Evolutionary conservation across 345 rosid genomes (phyloP), one percentile per base, ranked within the genome.

Genomic region (Arabidopsis suecica): DNA sequence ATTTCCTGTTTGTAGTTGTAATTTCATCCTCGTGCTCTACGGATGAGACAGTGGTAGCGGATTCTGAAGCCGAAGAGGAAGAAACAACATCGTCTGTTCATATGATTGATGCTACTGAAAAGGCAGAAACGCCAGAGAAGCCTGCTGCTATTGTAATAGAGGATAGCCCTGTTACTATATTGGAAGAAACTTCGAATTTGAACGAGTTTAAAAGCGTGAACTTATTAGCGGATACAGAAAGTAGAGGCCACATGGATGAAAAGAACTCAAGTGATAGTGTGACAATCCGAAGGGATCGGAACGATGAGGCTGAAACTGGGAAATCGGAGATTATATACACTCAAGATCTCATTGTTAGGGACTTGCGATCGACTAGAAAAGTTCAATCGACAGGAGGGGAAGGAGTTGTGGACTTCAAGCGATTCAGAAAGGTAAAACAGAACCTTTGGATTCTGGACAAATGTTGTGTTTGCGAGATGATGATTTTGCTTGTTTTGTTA

Each of bases 11-110:
- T 83, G 76, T 88, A 94, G 98, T 88, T 22, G 64, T 86, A 30
- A 80, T 91, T 79, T 88, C 97, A 63, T 91, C 96, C 57, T 94
- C 97, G 16, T 91, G 97, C 87, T 91, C 98, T 73, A 91, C 95
- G 49, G 96, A 91, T 28, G 98, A 88, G 89, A 94, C 98, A 51
- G 82, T 90, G 55, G 98, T 94, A 65, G 97, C 96, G 49, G 98
- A 93, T 78, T 91, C 97, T 37, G 97, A 91, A 37, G 84, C 75
- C 9, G 97, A 94, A 75, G 73, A 59, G 36, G 83, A 53, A 74
- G 91, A 87, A 76, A 72, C 86, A 13, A 80, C 84, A 36, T 79
- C 84, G 48, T 81, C 89, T 18, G 68, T 68, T 54, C 75, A 44
- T 66, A 65, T 77, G 78, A 65, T 72, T 30, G 77, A 69, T 67